phyloP scores from a whole-genome alignment of 371 early-diverging fungal genomes.

The Chytridium lagenaria region DNA sequence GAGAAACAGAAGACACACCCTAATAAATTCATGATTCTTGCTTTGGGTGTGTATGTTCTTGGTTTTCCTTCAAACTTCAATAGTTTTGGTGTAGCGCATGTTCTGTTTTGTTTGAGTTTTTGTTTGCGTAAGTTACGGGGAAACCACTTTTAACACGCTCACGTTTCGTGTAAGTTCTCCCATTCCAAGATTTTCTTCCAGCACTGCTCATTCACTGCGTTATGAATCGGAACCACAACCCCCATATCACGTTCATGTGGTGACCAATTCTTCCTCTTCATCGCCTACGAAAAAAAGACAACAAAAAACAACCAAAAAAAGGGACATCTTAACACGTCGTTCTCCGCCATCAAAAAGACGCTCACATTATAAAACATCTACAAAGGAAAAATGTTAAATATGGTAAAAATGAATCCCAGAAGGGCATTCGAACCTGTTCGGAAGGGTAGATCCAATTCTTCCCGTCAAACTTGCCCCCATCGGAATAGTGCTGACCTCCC shows the following conservation, averaged over 20 bases:
- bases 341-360: neutral
- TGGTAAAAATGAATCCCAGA: neutral
- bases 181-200: constrained; percentile 92
- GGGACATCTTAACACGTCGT: neutral
- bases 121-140: no score
- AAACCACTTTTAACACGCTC: no score
- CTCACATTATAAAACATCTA: constrained; percentile 46
- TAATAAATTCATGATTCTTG: constrained; percentile 45
- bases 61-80: constrained; percentile 56
- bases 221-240: constrained; percentile 84
- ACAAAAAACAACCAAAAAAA: no score
- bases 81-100: constrained; percentile 46
- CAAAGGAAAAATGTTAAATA: neutral
- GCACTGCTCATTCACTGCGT: constrained; percentile 88
- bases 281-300: constrained; percentile 78
- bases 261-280: neutral
- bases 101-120: no score
- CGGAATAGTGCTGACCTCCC: constrained; percentile 78
- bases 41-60: constrained; percentile 49
- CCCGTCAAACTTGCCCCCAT: constrained; percentile 50
- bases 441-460: constrained; percentile 91
- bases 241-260: constrained; percentile 65
- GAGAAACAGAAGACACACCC: no score
- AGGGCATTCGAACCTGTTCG: constrained; percentile 70
- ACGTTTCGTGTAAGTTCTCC: no score